Base-by-base conservation (phyloP, 768 basidiomycete genomes). In the Lactarius hengduanensis region DNA sequence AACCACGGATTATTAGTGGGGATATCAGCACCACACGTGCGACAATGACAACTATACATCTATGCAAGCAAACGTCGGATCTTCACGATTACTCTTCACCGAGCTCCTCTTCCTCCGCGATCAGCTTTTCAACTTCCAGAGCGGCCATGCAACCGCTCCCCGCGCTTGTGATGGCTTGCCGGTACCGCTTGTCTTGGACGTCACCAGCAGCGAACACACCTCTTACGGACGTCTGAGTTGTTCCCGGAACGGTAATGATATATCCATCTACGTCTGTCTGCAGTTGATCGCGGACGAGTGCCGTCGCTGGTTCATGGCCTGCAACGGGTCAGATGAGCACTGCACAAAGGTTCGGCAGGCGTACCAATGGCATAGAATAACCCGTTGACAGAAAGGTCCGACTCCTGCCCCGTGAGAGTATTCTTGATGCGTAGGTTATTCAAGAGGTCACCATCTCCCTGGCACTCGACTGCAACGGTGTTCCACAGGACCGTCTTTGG, bases 171-270 rank as follows among this genome's bases (percentile, higher is more conserved):
- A 94, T 92, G 13, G 96, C 97, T 78, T 98, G 97, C 45, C 96
- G 82, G 75, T 96, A 98, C 61, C 89, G 81, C 80, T 97, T 98
- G 74, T 99, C 96, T 78, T 99, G 96, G 0, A 99, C 97, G 72
- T 98, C 97, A 64, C 97, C 97, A 15, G 97, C 97, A 0, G 97
- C 97, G 76, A 95, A 99, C n/a, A 99, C 94, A 67, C 96, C 97
- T 76, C 87, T 91, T 66, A 98, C 87, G 59, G 87, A 92, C 0
- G 97, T 99, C 78, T 95, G 90, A 9, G 96, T 91, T 11, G 96
- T 98, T 9, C 97, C 97, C 1, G 97, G 96, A 3, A 95, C 87
- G 18, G 96, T 98, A 73, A 94, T 84, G 76, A 99, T 95, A 78
- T 99, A 99, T 6, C 97, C 97, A 64, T 98, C 96, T 3, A 86